Percentiles rank a stretch among this genome's conserved stretches.
Conservation (phyloP, 192 early-diverging fungal species). For the Thamnidium elegans region DNA sequence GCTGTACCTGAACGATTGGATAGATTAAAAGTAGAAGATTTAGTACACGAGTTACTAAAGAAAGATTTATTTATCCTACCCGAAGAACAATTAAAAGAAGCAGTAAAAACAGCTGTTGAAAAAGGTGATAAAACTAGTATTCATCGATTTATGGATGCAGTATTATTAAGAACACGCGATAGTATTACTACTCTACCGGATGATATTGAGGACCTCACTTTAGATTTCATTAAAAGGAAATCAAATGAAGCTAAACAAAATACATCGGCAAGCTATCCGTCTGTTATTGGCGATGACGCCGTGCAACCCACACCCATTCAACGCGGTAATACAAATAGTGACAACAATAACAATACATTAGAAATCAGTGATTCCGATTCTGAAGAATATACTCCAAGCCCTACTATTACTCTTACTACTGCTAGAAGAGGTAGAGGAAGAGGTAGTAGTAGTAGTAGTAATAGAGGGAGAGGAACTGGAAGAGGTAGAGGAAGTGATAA, state of each 20-base stretch:
- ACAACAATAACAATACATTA: background rate
- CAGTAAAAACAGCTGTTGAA: background rate
- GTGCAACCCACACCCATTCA: background rate
- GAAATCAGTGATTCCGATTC: background rate
- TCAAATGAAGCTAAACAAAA: background rate
- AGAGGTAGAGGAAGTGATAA: too few species aligned
- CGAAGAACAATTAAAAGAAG: background rate
- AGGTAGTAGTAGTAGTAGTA: too few species aligned
- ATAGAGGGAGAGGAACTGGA: too few species aligned
- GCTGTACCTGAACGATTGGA: background rate
- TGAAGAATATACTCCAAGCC: background rate
- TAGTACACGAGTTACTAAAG: slow-evolving; percentile 1
- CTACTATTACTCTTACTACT: background rate
- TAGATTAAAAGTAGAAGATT: background rate
- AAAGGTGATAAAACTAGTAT: background rate
- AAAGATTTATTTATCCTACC: background rate
- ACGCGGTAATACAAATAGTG: background rate
- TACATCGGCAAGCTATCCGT: background rate
- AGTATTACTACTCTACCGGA: background rate
- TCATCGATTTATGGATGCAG: background rate
- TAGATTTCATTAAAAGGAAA: background rate
- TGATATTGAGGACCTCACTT: background rate
- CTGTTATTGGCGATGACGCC: too few species aligned
- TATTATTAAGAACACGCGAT: background rate
- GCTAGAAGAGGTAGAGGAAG: too few species aligned